Percentiles rank a stretch among this genome's conserved stretches.
phyloP scores from a whole-genome alignment of 495 filamentous ascomycete genomes.

The Penicillium macrosclerotiorum region DNA sequence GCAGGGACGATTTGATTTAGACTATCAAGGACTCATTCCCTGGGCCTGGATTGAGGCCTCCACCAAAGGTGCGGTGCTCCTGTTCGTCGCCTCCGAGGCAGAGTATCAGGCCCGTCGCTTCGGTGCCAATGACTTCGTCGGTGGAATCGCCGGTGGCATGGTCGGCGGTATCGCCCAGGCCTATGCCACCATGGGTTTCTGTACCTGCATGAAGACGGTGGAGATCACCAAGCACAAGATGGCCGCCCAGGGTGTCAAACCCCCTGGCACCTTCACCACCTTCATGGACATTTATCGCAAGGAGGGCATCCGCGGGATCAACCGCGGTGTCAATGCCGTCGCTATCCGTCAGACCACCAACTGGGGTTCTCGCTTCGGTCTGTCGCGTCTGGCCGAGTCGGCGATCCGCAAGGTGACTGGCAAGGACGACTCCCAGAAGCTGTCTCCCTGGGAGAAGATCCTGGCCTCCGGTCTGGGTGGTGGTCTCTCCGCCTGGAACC shows the following conservation, averaged over 20 bases:
- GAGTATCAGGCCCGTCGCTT: constrained; percentile 83
- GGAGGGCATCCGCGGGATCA: constrained; percentile 95
- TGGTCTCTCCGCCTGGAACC: constrained; percentile 96
- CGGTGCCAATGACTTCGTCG: constrained; percentile 81
- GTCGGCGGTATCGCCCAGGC: constrained; percentile 93
- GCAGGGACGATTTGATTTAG: constrained; percentile 42
- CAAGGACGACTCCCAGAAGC: constrained; percentile 76
- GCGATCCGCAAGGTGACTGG: constrained; percentile 76
- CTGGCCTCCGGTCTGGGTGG: constrained; percentile 83
- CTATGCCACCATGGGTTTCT: constrained; percentile 99
- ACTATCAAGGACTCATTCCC: constrained; percentile 99
- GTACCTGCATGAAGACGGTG: constrained; percentile 99
- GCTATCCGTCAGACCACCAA: constrained; percentile 99
- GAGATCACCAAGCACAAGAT: constrained; percentile 99
- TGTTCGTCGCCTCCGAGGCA: constrained; percentile 98
- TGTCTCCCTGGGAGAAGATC: constrained; percentile 83
- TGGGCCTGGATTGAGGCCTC: constrained; percentile 99
- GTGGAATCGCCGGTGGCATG: constrained; percentile 90
- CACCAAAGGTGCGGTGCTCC: constrained; percentile 97
- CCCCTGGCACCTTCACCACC: constrained; percentile 82
- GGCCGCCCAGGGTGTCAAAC: constrained; percentile 76
- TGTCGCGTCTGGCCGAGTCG: constrained; percentile 84
- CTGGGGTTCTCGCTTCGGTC: constrained; percentile 95
- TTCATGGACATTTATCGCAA: constrained; percentile 97
- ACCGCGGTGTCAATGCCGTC: constrained; percentile 96